A percentile compares a stretch with the other conserved stretches of the same genome.
Conservation (phyloP, 768 basidiomycete genomes). For the Podaxis pistillaris region DNA sequence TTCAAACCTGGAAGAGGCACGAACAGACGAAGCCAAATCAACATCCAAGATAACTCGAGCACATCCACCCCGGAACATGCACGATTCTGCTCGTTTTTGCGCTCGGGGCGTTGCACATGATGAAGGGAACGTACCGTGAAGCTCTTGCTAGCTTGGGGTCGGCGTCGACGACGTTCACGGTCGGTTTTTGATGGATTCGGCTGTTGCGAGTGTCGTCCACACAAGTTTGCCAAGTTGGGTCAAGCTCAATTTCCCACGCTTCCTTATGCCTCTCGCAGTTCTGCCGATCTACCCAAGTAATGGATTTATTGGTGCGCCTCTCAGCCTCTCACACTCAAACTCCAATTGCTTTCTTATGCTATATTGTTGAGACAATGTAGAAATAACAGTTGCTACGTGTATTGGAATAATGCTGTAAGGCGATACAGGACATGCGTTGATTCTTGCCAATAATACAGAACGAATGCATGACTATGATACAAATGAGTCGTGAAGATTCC, state of each 20-base stretch:
- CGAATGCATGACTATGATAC: slow-evolving; percentile 3
- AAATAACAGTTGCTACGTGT: neutral
- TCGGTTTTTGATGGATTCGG: slow-evolving; percentile 35
- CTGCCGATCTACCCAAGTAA: neutral
- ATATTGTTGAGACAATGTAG: neutral
- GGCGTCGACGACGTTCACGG: slow-evolving; percentile 47
- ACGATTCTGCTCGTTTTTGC: slow-evolving; percentile 32
- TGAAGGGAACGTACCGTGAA: slow-evolving; percentile 42
- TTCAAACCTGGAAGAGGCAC: slow-evolving; percentile 29
- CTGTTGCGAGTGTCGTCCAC: slow-evolving; percentile 30
- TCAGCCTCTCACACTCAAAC: neutral
- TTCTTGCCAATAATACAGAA: slow-evolving; percentile 4
- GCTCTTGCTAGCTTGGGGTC: slow-evolving; percentile 37
- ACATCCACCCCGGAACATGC: slow-evolving; percentile 43
- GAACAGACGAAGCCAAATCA: slow-evolving; percentile 19
- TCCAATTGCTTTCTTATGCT: neutral
- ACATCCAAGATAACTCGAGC: slow-evolving; percentile 32
- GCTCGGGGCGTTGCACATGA: slow-evolving; percentile 18
- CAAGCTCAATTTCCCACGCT: slow-evolving; percentile 34
- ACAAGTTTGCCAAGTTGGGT: slow-evolving; percentile 31
- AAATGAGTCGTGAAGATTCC: neutral
- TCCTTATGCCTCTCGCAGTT: neutral
- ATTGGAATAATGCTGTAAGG: neutral
- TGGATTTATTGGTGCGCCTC: neutral
- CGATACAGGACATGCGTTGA: neutral